Percentiles rank a stretch among this genome's conserved stretches.
These are phyloP conservation scores for Lentinula guzmanii DNA, from an alignment of 768 basidiomycete genomes.

Conservation along the genomic window DNA sequence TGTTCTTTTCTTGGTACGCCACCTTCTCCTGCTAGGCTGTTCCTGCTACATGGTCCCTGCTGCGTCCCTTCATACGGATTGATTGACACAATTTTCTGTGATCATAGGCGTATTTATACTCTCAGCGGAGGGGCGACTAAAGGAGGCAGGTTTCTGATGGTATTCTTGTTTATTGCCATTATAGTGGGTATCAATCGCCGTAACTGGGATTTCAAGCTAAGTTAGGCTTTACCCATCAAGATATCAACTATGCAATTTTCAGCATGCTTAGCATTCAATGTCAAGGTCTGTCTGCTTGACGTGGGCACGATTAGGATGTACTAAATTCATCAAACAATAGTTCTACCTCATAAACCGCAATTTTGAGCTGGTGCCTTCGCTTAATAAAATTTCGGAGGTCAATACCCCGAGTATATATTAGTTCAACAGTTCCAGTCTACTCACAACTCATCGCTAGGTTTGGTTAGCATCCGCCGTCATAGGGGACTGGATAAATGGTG, in stretches of 20 bases:
- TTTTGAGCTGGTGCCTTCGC: neutral
- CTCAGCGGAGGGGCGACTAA: neutral
- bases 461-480: neutral
- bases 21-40: neutral
- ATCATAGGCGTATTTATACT: neutral
- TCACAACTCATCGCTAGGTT: neutral
- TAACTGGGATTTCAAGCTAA: neutral
- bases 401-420: neutral
- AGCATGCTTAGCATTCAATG: neutral
- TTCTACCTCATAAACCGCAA: neutral
- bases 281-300: neutral
- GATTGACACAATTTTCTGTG: neutral
- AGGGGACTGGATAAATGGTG: neutral
- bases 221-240: neutral
- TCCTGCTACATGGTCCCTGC: neutral
- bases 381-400: neutral
- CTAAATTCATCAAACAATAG: neutral
- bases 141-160: neutral
- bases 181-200: neutral
- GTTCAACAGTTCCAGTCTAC: neutral
- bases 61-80: neutral
- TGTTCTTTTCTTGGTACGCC: neutral
- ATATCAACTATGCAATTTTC: neutral
- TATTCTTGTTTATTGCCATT: neutral
- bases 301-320: neutral